phyloP scores from a whole-genome alignment of 306 rosid species.

The Dryas alaskensis region DNA sequence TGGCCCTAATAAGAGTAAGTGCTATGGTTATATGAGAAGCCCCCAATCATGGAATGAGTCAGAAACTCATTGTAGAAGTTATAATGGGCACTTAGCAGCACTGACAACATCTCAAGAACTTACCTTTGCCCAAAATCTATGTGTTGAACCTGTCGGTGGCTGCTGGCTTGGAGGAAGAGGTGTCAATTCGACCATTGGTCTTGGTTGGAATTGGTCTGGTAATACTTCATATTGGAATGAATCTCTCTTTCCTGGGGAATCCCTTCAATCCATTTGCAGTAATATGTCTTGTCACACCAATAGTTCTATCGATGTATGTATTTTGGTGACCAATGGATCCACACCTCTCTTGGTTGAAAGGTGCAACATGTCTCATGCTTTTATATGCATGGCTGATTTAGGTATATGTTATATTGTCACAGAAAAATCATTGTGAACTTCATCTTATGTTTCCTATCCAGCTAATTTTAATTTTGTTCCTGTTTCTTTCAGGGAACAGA shows the following conservation, averaged over 20 bases:
- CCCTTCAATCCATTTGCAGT: constrained; percentile 47
- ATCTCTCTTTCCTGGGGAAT: constrained; percentile 39
- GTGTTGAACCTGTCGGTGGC: constrained; percentile 39
- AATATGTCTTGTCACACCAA: constrained; percentile 44
- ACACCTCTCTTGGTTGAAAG: constrained; percentile 45
- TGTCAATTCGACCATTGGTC: constrained; percentile 44
- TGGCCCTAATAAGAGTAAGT: constrained; percentile 54
- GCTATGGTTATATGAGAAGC: constrained; percentile 50
- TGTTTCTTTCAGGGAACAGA: constrained; percentile 44
- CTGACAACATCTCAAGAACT: constrained; percentile 54
- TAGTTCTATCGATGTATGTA: constrained; percentile 43
- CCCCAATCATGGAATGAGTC: constrained; percentile 79
- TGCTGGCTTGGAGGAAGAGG: constrained; percentile 92
- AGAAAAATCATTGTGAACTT: background rate
- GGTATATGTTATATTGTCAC: constrained; percentile 39
- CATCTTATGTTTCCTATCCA: constrained; percentile 8
- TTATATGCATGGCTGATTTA: constrained; percentile 63
- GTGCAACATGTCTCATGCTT: constrained; percentile 54
- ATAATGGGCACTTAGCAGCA: constrained; percentile 74
- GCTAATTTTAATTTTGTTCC: constrained; percentile 18
- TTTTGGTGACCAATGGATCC: constrained; percentile 49
- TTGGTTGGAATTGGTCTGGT: constrained; percentile 82
- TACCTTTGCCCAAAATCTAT: constrained; percentile 51
- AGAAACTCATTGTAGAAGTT: constrained; percentile 54
- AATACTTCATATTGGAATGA: constrained; percentile 59